Evolutionary conservation across 352 stramenopile species (phyloP).

Genomic region (Aphanomyces invadans): DNA sequence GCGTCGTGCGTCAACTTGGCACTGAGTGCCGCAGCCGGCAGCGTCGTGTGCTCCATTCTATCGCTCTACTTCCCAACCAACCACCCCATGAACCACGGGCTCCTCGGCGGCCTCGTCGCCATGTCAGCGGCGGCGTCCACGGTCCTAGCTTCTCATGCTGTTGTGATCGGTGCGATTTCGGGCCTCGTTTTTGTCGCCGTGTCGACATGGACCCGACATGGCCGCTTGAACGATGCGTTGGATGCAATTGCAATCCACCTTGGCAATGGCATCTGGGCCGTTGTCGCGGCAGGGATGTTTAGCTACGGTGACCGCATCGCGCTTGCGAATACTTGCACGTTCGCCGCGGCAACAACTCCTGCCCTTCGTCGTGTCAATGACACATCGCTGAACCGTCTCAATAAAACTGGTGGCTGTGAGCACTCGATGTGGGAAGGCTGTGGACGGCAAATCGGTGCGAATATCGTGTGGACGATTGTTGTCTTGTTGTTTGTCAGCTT

Average conservation of each 20-base stretch:
- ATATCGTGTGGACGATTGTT: background rate
- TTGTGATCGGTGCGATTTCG: background rate
- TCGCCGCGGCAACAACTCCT: background rate
- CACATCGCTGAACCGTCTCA: too few species aligned
- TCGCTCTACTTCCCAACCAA: background rate
- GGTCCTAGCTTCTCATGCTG: background rate
- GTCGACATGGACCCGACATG: background rate
- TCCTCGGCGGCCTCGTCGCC: slow-evolving; percentile 17
- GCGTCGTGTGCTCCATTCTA: background rate
- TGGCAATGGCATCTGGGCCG: slow-evolving; percentile 9
- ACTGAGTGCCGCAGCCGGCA: background rate
- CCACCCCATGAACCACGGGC: slow-evolving; percentile 11
- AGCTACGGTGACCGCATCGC: background rate
- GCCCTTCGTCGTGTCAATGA: background rate
- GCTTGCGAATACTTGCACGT: background rate
- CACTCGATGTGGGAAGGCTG: slow-evolving; percentile 12
- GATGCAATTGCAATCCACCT: slow-evolving; percentile 13
- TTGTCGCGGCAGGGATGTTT: background rate
- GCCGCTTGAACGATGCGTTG: background rate
- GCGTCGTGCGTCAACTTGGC: background rate
- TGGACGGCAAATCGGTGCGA: background rate
- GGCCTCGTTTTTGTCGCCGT: slow-evolving; percentile 1
- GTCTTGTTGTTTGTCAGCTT: background rate
- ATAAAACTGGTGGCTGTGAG: background rate
- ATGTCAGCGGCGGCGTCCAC: slow-evolving; percentile 11